Base-by-base conservation (phyloP, 768 basidiomycete species). In the Boletus bicolor region DNA sequence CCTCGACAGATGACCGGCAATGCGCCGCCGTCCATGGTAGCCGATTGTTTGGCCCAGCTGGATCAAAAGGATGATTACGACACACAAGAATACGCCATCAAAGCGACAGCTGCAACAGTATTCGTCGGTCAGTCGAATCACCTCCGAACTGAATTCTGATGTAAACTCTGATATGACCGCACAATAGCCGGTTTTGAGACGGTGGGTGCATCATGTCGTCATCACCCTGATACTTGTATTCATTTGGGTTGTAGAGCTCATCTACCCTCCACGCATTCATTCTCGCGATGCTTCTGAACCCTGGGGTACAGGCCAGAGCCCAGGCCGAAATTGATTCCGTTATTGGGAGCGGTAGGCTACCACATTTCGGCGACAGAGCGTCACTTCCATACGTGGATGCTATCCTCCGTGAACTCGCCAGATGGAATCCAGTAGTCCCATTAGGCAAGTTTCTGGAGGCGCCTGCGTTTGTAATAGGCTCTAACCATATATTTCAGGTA, bases 321-420 rank as follows among this genome's bases (percentile, higher is more conserved):
- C 67, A 69, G 21, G 56, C 59, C 4, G 68, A 67, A 39, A 61
- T 72, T 11, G 73, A 72, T 44, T 52, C 54, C 11, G 63, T 72
- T 7, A 53, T 72, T 4, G 64, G 63, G 5, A 46, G 4, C 12
- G 55, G 44, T 6, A 58, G 61, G 24, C 51, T 74, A 0, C 70
- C 73, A 9, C 15, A 52, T 21, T 70, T 73, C 32, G 55, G 63
- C 5, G 70, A 72, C 46, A 55, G 61, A 42, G 44, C 53, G 1
- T 52, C 58, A 5, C 62, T 79, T 11, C 79, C 78, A 0, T 80
- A 79, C 49, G 66, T 78, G 14, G 68, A 66, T n/a, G 77, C 77
- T 4, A 69, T 78, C 37, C 66, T 74, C 6, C 74, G 67, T 45
- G 79, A 80, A 52, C 46, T 65, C 17, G 35, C 68, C 24, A 55